Evolutionary conservation across 257 asterid species (phyloP).

Genomic region (Fraxinus cuspidata): DNA sequence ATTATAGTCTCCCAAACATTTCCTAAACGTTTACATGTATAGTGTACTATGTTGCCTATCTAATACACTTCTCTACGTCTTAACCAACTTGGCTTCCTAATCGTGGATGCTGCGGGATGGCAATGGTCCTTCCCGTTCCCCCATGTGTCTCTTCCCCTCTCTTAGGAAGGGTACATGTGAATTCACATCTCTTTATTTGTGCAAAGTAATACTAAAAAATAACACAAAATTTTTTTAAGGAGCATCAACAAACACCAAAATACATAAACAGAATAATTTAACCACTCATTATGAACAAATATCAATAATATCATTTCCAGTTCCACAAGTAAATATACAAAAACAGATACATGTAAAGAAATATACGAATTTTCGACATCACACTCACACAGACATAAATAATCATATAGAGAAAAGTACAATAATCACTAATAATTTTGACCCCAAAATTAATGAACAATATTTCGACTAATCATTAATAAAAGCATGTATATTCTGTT

Average conservation of each 20-base stretch:
- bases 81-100: neutral
- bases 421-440: neutral
- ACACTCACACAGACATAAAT: neutral
- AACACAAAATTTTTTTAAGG: neutral
- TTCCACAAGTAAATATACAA: neutral
- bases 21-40: neutral
- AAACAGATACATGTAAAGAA: neutral
- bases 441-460: neutral
- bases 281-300: neutral
- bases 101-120: neutral
- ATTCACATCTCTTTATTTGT: neutral
- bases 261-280: neutral
- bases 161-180: neutral
- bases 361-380: neutral
- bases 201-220: neutral
- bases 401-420: slow-evolving; percentile 15
- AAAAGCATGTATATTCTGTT: neutral
- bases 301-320: neutral
- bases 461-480: neutral
- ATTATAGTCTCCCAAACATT: neutral
- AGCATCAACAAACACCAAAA: slow-evolving; percentile 1
- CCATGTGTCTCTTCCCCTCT: too few relatives aligned
- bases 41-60: slow-evolving; percentile 11
- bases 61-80: neutral
- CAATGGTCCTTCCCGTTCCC: neutral